Evolutionary conservation across 2,329 filamentous ascomycete species (phyloP).

Genomic region (Botrytis squamosa): DNA sequence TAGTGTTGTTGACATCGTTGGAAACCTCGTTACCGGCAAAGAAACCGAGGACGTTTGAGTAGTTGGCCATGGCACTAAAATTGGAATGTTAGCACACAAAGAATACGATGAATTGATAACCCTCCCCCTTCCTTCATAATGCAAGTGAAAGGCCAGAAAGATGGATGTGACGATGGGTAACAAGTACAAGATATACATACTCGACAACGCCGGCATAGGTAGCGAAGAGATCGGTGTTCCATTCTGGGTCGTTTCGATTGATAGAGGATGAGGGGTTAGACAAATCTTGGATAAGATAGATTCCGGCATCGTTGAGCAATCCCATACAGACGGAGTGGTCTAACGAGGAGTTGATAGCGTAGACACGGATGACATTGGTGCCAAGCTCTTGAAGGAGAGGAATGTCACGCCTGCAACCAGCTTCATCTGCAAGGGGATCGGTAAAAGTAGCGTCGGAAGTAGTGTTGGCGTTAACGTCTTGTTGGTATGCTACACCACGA

Average conservation of each 20-base stretch:
- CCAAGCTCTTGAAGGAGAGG: slow-evolving; percentile 73
- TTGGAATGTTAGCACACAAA: neutral
- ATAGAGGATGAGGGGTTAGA: slow-evolving; percentile 80
- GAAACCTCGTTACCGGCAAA: slow-evolving; percentile 98
- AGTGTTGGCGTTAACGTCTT: slow-evolving; percentile 61
- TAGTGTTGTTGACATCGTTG: slow-evolving; percentile 84
- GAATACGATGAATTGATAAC: neutral
- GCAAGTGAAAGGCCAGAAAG: neutral
- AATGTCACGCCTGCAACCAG: slow-evolving; percentile 78
- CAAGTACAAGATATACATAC: slow-evolving; percentile 13
- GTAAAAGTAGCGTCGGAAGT: slow-evolving; percentile 59
- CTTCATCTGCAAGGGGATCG: slow-evolving; percentile 76
- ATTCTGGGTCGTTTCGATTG: slow-evolving; percentile 74
- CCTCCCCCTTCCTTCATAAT: too few species aligned
- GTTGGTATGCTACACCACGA: slow-evolving; percentile 93
- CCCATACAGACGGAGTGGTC: slow-evolving; percentile 86
- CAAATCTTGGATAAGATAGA: slow-evolving; percentile 93
- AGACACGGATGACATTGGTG: slow-evolving; percentile 94
- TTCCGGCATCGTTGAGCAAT: slow-evolving; percentile 76
- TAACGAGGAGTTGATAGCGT: slow-evolving; percentile 78
- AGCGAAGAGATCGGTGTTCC: slow-evolving; percentile 74
- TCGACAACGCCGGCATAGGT: slow-evolving; percentile 87
- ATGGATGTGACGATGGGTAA: neutral
- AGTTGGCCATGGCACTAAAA: slow-evolving; percentile 63
- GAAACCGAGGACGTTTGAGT: slow-evolving; percentile 93